phyloP scores from a whole-genome alignment of 768 basidiomycete species.

The Lactarius hengduanensis region DNA sequence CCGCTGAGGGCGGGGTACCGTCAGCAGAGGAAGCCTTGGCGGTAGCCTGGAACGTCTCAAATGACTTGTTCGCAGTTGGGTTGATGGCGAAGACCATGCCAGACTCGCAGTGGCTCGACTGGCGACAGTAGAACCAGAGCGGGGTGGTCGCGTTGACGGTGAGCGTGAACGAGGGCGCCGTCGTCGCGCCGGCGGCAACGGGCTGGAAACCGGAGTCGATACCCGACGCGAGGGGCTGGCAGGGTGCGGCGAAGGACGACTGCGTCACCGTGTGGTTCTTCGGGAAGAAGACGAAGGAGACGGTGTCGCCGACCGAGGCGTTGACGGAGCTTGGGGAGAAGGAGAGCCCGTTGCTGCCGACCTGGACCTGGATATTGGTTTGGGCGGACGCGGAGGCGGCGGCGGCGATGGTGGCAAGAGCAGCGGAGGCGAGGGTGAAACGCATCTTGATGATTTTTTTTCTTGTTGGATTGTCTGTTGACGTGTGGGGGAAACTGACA shows the following conservation, averaged over 20 bases:
- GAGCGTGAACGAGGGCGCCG: conserved; percentile 22
- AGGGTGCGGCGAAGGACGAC: conserved; percentile 38
- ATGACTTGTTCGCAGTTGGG: conserved; percentile 33
- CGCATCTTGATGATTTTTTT: conserved; percentile 16
- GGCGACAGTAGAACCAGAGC: conserved; percentile 37
- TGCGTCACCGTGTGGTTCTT: conserved; percentile 38
- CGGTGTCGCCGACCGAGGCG: conserved; percentile 31
- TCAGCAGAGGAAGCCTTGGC: conserved; percentile 17
- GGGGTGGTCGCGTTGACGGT: conserved; percentile 31
- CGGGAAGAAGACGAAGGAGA: conserved; percentile 25
- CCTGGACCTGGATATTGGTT: conserved; percentile 16
- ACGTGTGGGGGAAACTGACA: conserved; percentile 8
- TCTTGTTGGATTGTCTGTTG: conserved; percentile 18
- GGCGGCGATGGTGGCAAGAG: conserved; percentile 22
- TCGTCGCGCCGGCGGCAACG: conserved; percentile 22
- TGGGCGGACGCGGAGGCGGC: conserved; percentile 18
- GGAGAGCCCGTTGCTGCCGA: conserved; percentile 20
- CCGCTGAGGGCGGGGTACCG: conserved; percentile 2
- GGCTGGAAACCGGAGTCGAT: conserved; percentile 35
- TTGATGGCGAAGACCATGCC: conserved; percentile 38
- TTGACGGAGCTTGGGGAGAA: conserved; percentile 25
- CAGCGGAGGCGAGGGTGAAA: conserved; percentile 22
- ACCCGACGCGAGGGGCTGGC: conserved; percentile 30
- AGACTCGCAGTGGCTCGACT: conserved; percentile 33
- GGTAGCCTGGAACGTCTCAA: conserved; percentile 30